A percentile compares a stretch with the other conserved stretches of the same genome.
Conservation (phyloP, 192 early-diverging fungal species). For the Chytriomyces confervae region DNA sequence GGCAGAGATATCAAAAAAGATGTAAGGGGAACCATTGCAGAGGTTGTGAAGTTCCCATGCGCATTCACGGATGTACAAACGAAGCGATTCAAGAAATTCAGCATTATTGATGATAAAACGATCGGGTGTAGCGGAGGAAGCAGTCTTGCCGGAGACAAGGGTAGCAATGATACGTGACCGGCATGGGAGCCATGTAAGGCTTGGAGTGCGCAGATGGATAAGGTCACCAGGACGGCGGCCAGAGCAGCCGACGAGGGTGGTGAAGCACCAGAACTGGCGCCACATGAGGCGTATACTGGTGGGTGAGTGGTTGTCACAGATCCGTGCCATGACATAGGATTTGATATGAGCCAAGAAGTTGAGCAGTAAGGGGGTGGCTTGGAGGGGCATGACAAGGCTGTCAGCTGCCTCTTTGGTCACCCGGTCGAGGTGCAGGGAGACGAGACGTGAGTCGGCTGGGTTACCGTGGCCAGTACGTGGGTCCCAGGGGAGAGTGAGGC, state of each 20-base stretch:
- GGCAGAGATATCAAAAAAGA: not conserved
- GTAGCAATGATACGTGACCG: not conserved
- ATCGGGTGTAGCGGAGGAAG: not conserved
- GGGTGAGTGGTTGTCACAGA: no score
- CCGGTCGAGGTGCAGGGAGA: not conserved
- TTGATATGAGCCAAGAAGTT: no score
- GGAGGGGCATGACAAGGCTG: not conserved
- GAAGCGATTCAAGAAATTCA: not conserved
- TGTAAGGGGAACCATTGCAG: not conserved
- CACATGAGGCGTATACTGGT: not conserved
- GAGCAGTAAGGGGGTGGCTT: not conserved
- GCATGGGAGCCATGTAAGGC: not conserved
- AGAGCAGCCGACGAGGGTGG: not conserved
- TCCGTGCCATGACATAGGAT: no score
- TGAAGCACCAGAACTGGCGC: conserved; percentile 8
- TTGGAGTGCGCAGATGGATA: not conserved
- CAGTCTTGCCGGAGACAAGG: conserved; percentile 10
- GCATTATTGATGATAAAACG: not conserved
- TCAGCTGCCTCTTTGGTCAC: not conserved
- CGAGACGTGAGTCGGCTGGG: not conserved
- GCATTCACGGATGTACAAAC: not conserved
- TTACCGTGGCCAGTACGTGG: not conserved
- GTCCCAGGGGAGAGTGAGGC: not conserved
- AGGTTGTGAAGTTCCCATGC: not conserved
- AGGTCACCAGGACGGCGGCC: not conserved